Percentiles rank a stretch among this genome's conserved stretches.
These are phyloP conservation scores for Entomortierella chlamydospora DNA, from an alignment of 192 early-diverging fungal species.

Conservation along the genomic window DNA sequence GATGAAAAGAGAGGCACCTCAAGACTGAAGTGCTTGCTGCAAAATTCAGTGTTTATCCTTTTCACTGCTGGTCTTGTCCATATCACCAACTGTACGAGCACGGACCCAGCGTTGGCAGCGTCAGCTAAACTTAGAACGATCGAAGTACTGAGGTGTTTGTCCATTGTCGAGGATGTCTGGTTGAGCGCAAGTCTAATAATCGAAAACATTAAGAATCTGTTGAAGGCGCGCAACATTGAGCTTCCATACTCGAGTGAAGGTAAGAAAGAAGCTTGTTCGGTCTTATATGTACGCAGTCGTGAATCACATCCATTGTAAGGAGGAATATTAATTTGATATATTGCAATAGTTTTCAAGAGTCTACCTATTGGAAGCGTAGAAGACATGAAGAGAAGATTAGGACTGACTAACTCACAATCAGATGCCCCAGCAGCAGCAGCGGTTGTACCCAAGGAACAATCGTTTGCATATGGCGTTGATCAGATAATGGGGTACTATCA, in stretches of 20 bases:
- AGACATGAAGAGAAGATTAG: conserved; percentile 8
- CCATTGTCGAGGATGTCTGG: conserved; percentile 46
- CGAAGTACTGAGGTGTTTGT: conserved; percentile 42
- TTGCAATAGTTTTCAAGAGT: conserved; percentile 10
- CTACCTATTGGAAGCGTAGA: conserved; percentile 22
- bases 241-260: conserved; percentile 37
- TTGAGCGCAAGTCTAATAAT: conserved; percentile 14
- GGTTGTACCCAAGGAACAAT: conserved; percentile 28
- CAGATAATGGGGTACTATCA: conserved; percentile 53
- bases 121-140: conserved; percentile 50
- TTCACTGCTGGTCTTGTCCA: conserved; percentile 56
- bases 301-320: too few relatives aligned
- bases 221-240: conserved; percentile 40
- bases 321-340: not conserved
- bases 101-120: conserved; percentile 38
- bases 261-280: not conserved
- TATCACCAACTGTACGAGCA: conserved; percentile 52
- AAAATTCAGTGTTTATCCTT: conserved; percentile 41
- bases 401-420: not conserved
- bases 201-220: conserved; percentile 27
- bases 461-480: conserved; percentile 39
- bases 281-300: too few relatives aligned
- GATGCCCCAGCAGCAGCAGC: conserved; percentile 22
- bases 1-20: conserved; percentile 33
- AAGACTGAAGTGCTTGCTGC: conserved; percentile 30